phyloP scores from a whole-genome alignment of 225 moss, liverwort and hornwort species.

The Thuidium tamariscinum region DNA sequence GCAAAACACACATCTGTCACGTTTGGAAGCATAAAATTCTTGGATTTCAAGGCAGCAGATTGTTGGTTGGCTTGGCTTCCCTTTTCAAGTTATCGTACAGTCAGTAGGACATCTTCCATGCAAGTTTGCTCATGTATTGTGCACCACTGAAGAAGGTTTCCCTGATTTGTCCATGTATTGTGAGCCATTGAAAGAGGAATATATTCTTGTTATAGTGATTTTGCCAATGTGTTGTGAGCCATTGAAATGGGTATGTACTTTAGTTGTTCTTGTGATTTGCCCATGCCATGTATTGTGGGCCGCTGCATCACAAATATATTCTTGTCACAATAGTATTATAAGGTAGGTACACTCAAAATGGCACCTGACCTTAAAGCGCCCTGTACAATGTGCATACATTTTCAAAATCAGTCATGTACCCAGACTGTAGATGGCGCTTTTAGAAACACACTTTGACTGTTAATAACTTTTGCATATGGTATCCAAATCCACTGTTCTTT shows the following conservation, averaged over 20 bases:
- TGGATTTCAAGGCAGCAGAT: background rate
- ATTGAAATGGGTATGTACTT: rapidly evolving
- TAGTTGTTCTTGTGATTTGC: background rate
- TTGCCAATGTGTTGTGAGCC: background rate
- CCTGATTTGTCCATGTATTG: background rate
- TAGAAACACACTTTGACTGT: too few species aligned
- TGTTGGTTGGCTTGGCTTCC: background rate
- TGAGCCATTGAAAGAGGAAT: background rate
- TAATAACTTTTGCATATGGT: too few species aligned
- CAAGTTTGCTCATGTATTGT: background rate
- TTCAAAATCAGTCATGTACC: too few species aligned
- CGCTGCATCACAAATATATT: rapidly evolving
- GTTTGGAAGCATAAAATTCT: background rate
- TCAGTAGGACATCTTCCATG: background rate
- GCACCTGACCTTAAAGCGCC: too few species aligned
- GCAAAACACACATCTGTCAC: background rate
- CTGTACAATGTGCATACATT: too few species aligned
- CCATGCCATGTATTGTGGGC: too few species aligned
- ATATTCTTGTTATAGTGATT: background rate
- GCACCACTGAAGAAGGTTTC: background rate
- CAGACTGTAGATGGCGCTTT: too few species aligned
- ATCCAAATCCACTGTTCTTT: too few species aligned
- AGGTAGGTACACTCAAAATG: too few species aligned
- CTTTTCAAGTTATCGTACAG: background rate
- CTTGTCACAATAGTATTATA: background rate